These are phyloP conservation scores for Alternaria infectoria DNA, from an alignment of 2,329 filamentous ascomycete genomes.

Conservation along the genomic window DNA sequence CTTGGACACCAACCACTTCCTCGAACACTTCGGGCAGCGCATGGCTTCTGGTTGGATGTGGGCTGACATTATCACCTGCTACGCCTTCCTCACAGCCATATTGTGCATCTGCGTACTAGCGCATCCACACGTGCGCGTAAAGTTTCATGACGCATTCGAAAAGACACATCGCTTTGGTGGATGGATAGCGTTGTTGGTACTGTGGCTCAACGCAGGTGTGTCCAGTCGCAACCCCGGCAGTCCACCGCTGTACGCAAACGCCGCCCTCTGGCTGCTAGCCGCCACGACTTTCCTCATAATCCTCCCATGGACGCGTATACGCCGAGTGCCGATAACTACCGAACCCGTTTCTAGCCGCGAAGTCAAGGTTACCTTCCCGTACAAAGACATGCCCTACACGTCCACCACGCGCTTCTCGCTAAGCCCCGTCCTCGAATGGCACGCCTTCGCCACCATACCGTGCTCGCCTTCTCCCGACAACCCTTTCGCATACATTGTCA, in stretches of 20 bases:
- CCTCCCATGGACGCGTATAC: conserved; percentile 75
- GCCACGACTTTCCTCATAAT: conserved; percentile 69
- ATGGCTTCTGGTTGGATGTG: conserved; percentile 26
- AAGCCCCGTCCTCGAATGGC: conserved; percentile 42
- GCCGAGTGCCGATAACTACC: conserved; percentile 68
- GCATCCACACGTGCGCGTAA: conserved; percentile 28
- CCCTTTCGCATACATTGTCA: conserved; percentile 26
- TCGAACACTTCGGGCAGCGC: not conserved
- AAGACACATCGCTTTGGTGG: conserved; percentile 44
- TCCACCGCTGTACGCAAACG: conserved; percentile 9
- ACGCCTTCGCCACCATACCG: conserved; percentile 48
- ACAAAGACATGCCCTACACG: conserved; percentile 29
- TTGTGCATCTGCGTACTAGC: conserved; percentile 34
- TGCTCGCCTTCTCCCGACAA: not conserved
- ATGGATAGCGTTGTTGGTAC: conserved; percentile 36
- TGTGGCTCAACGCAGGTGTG: conserved; percentile 34
- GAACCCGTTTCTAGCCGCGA: conserved; percentile 75
- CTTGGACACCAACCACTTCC: conserved; percentile 35
- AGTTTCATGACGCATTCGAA: conserved; percentile 45
- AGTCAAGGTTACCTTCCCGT: conserved; percentile 64
- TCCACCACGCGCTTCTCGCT: conserved; percentile 25
- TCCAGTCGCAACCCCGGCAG: conserved; percentile 1
- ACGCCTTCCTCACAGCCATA: conserved; percentile 24
- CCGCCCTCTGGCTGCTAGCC: conserved; percentile 69
- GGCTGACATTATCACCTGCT: conserved; percentile 21